These are phyloP conservation scores for Calycina herbarum DNA, from an alignment of 2,329 filamentous ascomycete species.

Conservation along the genomic window DNA sequence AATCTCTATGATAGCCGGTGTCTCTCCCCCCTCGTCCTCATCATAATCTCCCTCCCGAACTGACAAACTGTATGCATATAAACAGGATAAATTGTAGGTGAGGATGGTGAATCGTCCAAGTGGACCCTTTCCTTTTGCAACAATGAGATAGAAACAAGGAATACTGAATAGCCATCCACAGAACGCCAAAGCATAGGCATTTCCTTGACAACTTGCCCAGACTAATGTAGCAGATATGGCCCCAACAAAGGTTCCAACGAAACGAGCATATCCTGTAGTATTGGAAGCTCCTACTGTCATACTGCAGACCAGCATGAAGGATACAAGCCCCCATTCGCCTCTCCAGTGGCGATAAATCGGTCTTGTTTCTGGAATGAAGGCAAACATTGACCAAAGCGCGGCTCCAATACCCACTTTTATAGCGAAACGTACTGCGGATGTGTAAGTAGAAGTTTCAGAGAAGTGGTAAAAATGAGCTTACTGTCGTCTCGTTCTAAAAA, in stretches of 20 bases:
- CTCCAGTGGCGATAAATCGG: slow-evolving; percentile 84
- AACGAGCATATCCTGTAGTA: slow-evolving; percentile 83
- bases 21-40: slow-evolving; percentile 82
- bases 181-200: slow-evolving; percentile 72
- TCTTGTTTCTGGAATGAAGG: slow-evolving; percentile 77
- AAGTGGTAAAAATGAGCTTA: slow-evolving; percentile 37
- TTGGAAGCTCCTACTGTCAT: slow-evolving; percentile 98
- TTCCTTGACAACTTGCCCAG: slow-evolving; percentile 76
- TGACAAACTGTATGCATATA: slow-evolving; percentile 90
- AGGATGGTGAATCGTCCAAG: slow-evolving; percentile 92
- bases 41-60: slow-evolving; percentile 78
- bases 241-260: slow-evolving; percentile 82
- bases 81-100: slow-evolving; percentile 91
- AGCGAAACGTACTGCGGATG: slow-evolving; percentile 63
- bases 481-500: slow-evolving; percentile 65
- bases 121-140: slow-evolving; percentile 80
- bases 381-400: slow-evolving; percentile 82
- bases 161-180: slow-evolving; percentile 80
- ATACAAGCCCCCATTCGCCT: slow-evolving; percentile 94
- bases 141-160: slow-evolving; percentile 85
- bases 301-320: slow-evolving; percentile 96
- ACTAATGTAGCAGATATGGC: slow-evolving; percentile 71
- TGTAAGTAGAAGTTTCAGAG: slow-evolving; percentile 27
- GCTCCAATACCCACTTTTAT: slow-evolving; percentile 93
- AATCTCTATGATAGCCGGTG: slow-evolving; percentile 85